phyloP scores from a whole-genome alignment of 768 basidiomycete genomes.

The Kwoniella pini region DNA sequence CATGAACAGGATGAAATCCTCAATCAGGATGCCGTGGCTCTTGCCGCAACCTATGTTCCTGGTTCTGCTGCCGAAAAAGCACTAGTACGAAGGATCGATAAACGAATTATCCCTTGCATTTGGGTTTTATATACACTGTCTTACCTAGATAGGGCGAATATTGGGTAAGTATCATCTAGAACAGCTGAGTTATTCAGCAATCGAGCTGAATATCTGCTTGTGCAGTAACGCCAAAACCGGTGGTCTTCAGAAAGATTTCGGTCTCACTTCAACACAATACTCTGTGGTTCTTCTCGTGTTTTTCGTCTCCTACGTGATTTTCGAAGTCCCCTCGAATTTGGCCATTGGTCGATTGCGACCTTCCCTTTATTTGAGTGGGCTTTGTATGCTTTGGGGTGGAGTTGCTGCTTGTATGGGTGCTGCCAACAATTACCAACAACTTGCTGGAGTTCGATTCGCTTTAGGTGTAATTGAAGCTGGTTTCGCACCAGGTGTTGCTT shows the following conservation, averaged over 20 bases:
- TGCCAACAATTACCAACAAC: constrained; percentile 38
- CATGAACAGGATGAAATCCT: constrained; percentile 24
- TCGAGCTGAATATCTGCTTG: background rate
- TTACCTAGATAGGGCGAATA: constrained; percentile 51
- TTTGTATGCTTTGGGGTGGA: constrained; percentile 52
- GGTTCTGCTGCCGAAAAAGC: constrained; percentile 38
- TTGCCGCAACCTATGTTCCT: constrained; percentile 39
- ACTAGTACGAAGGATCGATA: constrained; percentile 45
- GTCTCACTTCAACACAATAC: constrained; percentile 50
- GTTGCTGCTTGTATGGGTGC: constrained; percentile 52
- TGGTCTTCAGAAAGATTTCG: constrained; percentile 49
- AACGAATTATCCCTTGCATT: constrained; percentile 41
- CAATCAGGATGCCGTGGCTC: constrained; percentile 28
- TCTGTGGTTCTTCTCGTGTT: constrained; percentile 49
- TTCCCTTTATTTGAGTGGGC: constrained; percentile 46
- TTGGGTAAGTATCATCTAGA: constrained; percentile 32
- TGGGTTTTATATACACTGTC: constrained; percentile 44
- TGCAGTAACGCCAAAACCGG: constrained; percentile 51
- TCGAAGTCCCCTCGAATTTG: constrained; percentile 50
- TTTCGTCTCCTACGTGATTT: constrained; percentile 42
- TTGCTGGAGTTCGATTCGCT: constrained; percentile 43
- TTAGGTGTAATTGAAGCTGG: constrained; percentile 45
- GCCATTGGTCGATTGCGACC: constrained; percentile 48
- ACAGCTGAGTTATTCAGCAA: too few relatives aligned
- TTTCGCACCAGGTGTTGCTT: constrained; percentile 45